phyloP scores from a whole-genome alignment of 2,329 filamentous ascomycete genomes.

The Stemphylium lycopersici region DNA sequence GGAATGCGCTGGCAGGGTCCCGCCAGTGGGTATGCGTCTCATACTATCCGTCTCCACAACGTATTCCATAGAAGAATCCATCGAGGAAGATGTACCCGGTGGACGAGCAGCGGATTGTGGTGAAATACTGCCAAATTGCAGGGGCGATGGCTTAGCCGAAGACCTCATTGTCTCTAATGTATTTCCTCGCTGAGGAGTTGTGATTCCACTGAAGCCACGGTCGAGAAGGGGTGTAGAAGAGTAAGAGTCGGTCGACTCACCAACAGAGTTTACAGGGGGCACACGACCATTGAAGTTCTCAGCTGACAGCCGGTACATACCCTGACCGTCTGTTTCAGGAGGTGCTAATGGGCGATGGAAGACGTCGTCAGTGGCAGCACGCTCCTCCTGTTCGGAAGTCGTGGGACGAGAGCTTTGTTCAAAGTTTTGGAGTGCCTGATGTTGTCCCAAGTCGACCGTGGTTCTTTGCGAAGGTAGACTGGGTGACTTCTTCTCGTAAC shows the following conservation, averaged over 20 bases:
- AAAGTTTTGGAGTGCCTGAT: slow-evolving; percentile 29
- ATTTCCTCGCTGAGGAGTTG: slow-evolving; percentile 20
- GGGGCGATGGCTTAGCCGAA: slow-evolving; percentile 48
- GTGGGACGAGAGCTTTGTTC: slow-evolving; percentile 23
- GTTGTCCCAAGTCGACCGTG: slow-evolving; percentile 30
- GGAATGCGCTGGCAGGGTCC: slow-evolving; percentile 48
- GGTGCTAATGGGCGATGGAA: slow-evolving; percentile 30
- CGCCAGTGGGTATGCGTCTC: slow-evolving; percentile 54
- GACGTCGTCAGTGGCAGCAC: slow-evolving; percentile 31
- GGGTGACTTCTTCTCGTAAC: slow-evolving; percentile 63
- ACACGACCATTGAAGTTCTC: slow-evolving; percentile 38
- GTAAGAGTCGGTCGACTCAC: slow-evolving; percentile 73
- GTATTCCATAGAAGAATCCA: slow-evolving; percentile 58
- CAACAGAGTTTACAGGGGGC: slow-evolving; percentile 50
- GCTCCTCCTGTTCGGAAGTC: slow-evolving; percentile 26
- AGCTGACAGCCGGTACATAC: slow-evolving; percentile 40
- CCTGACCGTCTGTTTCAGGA: slow-evolving; percentile 34
- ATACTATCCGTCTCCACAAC: slow-evolving; percentile 60
- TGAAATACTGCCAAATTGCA: slow-evolving; percentile 30
- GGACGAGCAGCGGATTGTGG: slow-evolving; percentile 22
- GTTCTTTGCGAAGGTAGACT: slow-evolving; percentile 28
- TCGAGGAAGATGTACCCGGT: slow-evolving; percentile 38
- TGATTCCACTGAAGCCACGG: slow-evolving; percentile 57
- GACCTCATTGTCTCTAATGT: slow-evolving; percentile 56
- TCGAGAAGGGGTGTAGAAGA: slow-evolving; percentile 79